Percentiles rank a stretch among this genome's conserved stretches.
These are phyloP conservation scores for Anastatica hierochuntica DNA, from an alignment of 345 rosid genomes.

Conservation along the genomic window DNA sequence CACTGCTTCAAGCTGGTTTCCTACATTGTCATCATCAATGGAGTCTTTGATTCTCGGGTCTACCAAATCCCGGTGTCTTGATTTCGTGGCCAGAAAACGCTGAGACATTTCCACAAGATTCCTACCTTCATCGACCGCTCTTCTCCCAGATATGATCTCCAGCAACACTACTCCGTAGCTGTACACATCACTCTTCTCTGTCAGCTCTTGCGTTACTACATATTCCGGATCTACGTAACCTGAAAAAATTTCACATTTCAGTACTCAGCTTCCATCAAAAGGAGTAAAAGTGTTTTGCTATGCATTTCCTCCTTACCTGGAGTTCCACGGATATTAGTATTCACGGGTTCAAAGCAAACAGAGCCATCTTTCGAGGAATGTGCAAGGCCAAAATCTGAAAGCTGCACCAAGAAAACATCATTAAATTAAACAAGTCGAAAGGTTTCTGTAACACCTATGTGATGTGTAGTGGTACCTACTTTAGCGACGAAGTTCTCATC, in stretches of 20 bases:
- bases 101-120: constrained; percentile 69
- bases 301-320: constrained; percentile 75
- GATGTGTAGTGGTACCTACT: constrained; percentile 31
- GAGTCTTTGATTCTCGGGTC: constrained; percentile 53
- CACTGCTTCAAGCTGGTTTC: constrained; percentile 51
- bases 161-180: constrained; percentile 89
- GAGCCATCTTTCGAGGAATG: constrained; percentile 91
- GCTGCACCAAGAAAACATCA: constrained; percentile 34
- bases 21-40: constrained; percentile 30
- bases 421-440: neutral
- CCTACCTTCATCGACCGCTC: constrained; percentile 72
- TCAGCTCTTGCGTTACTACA: constrained; percentile 72
- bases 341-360: constrained; percentile 74
- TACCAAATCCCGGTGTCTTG: constrained; percentile 48
- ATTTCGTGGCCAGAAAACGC: constrained; percentile 41
- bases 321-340: constrained; percentile 87
- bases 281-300: no score
- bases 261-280: no score
- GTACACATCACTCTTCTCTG: constrained; percentile 84
- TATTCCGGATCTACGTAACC: constrained; percentile 98
- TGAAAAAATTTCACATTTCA: constrained; percentile 24
- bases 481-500: constrained; percentile 85
- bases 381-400: constrained; percentile 96
- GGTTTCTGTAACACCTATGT: neutral
- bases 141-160: constrained; percentile 67